Evolutionary conservation across 2,329 filamentous ascomycete genomes (phyloP), one percentile per base, ranked within the genome.

Genomic region (Colletotrichum sp.): DNA sequence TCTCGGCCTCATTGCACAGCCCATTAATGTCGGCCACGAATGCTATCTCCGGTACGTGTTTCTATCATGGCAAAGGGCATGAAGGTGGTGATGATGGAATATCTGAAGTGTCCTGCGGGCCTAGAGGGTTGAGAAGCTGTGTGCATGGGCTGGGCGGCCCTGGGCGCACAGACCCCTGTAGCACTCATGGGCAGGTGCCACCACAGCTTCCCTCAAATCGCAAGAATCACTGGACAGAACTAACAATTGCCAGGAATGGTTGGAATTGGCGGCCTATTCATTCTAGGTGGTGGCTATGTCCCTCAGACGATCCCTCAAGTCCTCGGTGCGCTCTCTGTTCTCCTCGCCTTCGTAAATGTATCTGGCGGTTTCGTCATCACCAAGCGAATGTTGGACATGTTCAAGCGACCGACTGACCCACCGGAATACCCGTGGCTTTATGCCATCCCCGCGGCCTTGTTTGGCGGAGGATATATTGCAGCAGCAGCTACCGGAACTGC

Each of bases 21-120:
- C 96, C 95, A 2, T 87, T 98, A 7, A 98, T 98, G 96, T 96
- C 94, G 79, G 95, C 97, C 43, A 98, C 96, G 9, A 98, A 98
- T 82, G 96, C 96, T 32, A 98, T 98, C 79, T 97, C 95, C 36
- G 95, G 94, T 84, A 75, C 18, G 80, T 77, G 9, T 30, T 6
- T 43, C 39, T 43, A 43, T 43, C 39, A 43, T 1, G 9, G 39
- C 39, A 48, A 48, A 0, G 39, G 18, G 39, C 39, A n/a, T n/a
- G n/a, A n/a, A n/a, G n/a, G 3, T 43, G 39, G n/a, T n/a, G 39
- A 48, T 48, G 9, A n/a, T 7, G 1, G 9, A 1, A 10, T 1
- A n/a, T 48, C 39, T 48, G 39, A 1, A n/a, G 0, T 12, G 39
- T 18, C 0, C 0, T 48, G 39, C 39, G 39, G 15, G 36, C 36